A percentile compares a stretch with the other conserved stretches of the same genome.
Evolutionary conservation across 2,329 filamentous ascomycete species (phyloP).

Genomic region (Colletotrichum nymphaeae): DNA sequence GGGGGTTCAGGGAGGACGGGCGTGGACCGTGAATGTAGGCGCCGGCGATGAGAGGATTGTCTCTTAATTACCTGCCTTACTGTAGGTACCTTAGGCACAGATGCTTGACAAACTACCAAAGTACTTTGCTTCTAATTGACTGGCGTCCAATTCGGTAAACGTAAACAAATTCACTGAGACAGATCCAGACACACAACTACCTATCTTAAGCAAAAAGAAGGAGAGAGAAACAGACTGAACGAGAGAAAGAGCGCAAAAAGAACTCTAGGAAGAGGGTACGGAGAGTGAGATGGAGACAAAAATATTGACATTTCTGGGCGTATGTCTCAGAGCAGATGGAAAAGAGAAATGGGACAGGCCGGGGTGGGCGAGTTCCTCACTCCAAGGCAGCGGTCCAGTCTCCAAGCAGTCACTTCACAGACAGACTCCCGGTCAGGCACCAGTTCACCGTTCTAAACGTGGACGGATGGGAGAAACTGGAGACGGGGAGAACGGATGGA

Average conservation of each 20-base stretch:
- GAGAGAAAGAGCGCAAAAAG: no score
- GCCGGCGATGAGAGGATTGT: neutral
- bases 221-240: neutral
- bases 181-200: neutral
- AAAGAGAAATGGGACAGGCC: neutral
- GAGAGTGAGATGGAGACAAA: no score
- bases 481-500: neutral
- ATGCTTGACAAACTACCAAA: neutral
- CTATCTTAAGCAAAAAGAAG: neutral
- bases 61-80: neutral
- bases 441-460: neutral
- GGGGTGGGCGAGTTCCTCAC: neutral
- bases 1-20: neutral
- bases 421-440: neutral
- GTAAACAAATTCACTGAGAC: neutral
- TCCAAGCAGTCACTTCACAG: no score
- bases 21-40: conserved; percentile 14
- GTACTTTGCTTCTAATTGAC: neutral
- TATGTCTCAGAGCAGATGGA: neutral
- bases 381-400: no score
- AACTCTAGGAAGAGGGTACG: no score
- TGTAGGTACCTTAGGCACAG: neutral
- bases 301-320: no score
- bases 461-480: neutral
- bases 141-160: neutral